Evolutionary conservation across 768 basidiomycete genomes (phyloP).

Genomic region (Serendipita sp.): DNA sequence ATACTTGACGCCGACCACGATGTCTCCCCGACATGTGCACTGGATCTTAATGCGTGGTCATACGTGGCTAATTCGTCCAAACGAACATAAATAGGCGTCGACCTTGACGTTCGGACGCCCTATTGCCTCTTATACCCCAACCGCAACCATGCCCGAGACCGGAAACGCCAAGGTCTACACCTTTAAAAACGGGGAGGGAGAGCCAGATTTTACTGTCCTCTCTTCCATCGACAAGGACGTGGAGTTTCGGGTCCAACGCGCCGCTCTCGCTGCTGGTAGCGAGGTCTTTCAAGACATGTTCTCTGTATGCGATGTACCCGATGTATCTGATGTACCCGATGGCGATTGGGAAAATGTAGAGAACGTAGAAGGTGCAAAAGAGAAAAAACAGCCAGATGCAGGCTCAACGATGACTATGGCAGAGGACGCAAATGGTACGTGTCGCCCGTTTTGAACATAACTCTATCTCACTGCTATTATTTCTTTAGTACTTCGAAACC

Average conservation of each 20-base stretch:
- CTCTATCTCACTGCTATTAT: too few relatives aligned
- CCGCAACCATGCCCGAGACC: background rate
- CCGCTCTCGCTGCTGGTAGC: conserved; percentile 2
- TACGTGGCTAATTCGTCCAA: background rate
- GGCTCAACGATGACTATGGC: background rate
- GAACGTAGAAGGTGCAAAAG: background rate
- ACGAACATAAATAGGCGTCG: background rate
- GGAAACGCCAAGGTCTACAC: background rate
- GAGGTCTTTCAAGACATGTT: conserved; percentile 8
- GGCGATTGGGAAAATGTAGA: background rate
- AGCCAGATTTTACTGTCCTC: conserved; percentile 4
- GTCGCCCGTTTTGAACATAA: too few relatives aligned
- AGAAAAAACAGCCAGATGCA: background rate
- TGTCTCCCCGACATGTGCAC: background rate
- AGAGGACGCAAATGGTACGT: background rate
- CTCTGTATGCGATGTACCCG: too few relatives aligned
- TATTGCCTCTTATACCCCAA: background rate
- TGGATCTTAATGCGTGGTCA: background rate
- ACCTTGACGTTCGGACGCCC: background rate
- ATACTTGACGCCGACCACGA: background rate
- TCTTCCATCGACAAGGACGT: background rate
- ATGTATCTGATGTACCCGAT: background rate
- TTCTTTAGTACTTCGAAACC: background rate
- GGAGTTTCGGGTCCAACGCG: background rate
- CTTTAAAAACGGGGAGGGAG: background rate